Base-by-base conservation (phyloP, 768 basidiomycete genomes). In the Kwoniella dendrophila region DNA sequence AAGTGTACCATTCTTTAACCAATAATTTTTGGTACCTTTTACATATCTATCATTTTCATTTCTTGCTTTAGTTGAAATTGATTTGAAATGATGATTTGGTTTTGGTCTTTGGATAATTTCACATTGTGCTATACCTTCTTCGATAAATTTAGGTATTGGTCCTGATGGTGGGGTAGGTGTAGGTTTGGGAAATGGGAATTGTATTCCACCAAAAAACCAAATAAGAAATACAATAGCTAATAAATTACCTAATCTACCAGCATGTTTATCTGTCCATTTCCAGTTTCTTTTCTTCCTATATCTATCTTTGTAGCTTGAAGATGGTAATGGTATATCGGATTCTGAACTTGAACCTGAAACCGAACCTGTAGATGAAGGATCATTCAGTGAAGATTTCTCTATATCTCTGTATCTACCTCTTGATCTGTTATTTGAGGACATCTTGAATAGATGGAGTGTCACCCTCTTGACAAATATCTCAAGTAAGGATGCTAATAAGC, bases 1-100 rank as follows among this genome's bases (percentile, higher is more conserved):
- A 29, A 92, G 83, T 4, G 84, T 86, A 10, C 86, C 89, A 72
- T 92, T 90, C 60, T 80, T 82, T 32, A 92, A 82, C 27, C 86
- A 79, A 1, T 83, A 81, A 0, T 86, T 74, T 3, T 70, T 71
- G 0, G 89, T 87, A 0, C 85, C 87, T 20, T 63, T 50, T 7
- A 73, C 79, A 62, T 68, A 80, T 12, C 79, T 69, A 52, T 81
- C 80, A 32, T 58, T 73, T 4, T 24, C 8, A 0, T 45, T 70
- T 4, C 80, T 54, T 27, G 64, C 58, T 7, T 41, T 8, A 6
- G 58, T 62, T 48, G 68, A 72, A 1, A n/a, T n/a, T n/a, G 49
- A 30, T 10, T 71, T 54, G 22, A 68, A 67, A 43, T 68, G 54
- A 14, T n/a, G n/a, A n/a, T n/a, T n/a, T n/a, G 77, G 78, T 11